Conservation (phyloP, 176 grass and related monocot genomes). For the Rhynchospora breviuscula region DNA sequence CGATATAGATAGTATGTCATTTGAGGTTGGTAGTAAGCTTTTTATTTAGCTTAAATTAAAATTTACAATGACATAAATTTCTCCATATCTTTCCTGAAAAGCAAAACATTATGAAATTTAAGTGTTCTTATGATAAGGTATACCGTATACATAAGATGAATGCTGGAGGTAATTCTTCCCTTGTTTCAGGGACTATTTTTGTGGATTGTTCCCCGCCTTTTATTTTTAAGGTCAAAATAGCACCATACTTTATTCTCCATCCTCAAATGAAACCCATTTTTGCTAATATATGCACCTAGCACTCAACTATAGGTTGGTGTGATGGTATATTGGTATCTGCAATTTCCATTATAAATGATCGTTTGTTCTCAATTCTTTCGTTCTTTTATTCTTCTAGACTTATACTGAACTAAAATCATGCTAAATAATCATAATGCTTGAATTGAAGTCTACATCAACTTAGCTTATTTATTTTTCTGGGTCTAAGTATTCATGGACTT, state of each 20-base stretch:
- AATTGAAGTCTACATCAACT: not conserved
- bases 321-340: too few relatives aligned
- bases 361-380: not conserved
- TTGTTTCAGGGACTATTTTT: not conserved
- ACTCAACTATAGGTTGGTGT: not conserved
- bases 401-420: not conserved
- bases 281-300: not conserved
- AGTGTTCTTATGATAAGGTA: not conserved
- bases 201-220: not conserved
- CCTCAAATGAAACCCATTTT: not conserved
- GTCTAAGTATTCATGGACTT: not conserved
- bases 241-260: not conserved
- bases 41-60: not conserved
- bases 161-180: not conserved
- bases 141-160: not conserved
- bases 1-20: slow-evolving; percentile 81
- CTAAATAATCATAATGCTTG: not conserved
- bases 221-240: not conserved
- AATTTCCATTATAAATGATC: not conserved
- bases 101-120: not conserved
- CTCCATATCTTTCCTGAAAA: not conserved
- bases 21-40: slow-evolving; percentile 47
- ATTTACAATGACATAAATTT: not conserved
- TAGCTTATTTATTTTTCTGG: not conserved
- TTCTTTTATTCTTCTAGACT: not conserved